Percentiles rank a stretch among this genome's conserved stretches.
phyloP scores from a whole-genome alignment of 2,329 filamentous ascomycete species.

The Dactylellina haptotyla region DNA sequence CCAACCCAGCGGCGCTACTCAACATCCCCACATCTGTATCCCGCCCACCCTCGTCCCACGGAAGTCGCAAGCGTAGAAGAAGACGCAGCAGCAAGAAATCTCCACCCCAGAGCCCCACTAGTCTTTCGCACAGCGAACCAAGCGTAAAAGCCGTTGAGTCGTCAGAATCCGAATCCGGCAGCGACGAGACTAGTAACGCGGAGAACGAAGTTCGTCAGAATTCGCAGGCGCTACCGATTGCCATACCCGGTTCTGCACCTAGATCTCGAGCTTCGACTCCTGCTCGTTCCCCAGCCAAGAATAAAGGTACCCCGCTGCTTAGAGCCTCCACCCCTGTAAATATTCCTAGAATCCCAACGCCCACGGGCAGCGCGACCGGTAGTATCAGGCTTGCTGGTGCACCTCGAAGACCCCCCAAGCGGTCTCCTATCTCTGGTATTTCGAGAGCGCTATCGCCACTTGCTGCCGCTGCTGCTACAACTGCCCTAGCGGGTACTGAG shows the following conservation, averaged over 20 bases:
- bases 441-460: conserved; percentile 45
- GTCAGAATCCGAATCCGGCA: conserved; percentile 30
- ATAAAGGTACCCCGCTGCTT: conserved; percentile 43
- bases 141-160: conserved; percentile 26
- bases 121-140: conserved; percentile 49
- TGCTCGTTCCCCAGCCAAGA: conserved; percentile 34
- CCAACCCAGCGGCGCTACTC: conserved; percentile 34
- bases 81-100: conserved; percentile 40
- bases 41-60: conserved; percentile 46
- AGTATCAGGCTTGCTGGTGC: conserved; percentile 47
- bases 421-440: conserved; percentile 47
- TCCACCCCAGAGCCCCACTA: conserved; percentile 39
- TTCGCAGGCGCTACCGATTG: conserved; percentile 46
- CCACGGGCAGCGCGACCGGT: conserved; percentile 40
- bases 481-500: conserved; percentile 37
- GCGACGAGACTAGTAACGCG: conserved; percentile 47
- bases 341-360: conserved; percentile 37
- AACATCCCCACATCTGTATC: conserved; percentile 52
- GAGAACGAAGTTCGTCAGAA: conserved; percentile 51
- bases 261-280: conserved; percentile 51
- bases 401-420: conserved; percentile 38
- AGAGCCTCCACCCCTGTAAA: conserved; percentile 45
- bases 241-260: conserved; percentile 49
- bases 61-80: conserved; percentile 45
- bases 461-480: conserved; percentile 44